phyloP scores from a whole-genome alignment of 805 yeast genomes.

The Suhomyces canberraensis region DNA sequence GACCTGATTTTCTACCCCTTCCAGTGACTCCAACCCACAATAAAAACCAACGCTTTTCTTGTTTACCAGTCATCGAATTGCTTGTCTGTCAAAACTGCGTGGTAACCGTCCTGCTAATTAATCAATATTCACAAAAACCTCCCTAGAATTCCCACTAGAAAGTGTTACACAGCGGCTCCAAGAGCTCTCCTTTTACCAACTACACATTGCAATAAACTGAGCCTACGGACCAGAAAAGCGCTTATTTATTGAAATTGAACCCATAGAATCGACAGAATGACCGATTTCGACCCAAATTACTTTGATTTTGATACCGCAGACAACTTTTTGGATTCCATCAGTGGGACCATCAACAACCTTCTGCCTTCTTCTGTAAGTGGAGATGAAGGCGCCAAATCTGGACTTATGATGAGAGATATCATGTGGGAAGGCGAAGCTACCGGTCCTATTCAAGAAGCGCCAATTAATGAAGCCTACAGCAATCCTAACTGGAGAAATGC shows the following conservation, averaged over 20 bases:
- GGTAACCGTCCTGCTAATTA: no score
- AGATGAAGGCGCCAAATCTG: constrained; percentile 12
- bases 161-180: no score
- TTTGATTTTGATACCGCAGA: constrained; percentile 29
- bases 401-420: neutral
- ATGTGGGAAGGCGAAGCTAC: constrained; percentile 1
- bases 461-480: constrained; percentile 4
- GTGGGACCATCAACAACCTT: constrained; percentile 21
- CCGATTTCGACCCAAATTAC: constrained; percentile 12
- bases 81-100: no score
- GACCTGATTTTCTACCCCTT: constrained; percentile 8
- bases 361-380: constrained; percentile 19
- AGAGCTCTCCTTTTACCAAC: no score
- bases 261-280: constrained; percentile 6
- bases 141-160: no score
- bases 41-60: neutral
- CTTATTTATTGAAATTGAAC: no score
- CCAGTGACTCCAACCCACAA: neutral
- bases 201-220: no score
- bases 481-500: constrained; percentile 5
- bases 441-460: neutral
- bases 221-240: no score
- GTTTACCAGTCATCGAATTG: no score
- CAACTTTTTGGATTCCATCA: constrained; percentile 25
- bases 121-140: no score